Evolutionary conservation across 169 alveolate genomes (phyloP).

Genomic region (Eimeria necatrix): DNA sequence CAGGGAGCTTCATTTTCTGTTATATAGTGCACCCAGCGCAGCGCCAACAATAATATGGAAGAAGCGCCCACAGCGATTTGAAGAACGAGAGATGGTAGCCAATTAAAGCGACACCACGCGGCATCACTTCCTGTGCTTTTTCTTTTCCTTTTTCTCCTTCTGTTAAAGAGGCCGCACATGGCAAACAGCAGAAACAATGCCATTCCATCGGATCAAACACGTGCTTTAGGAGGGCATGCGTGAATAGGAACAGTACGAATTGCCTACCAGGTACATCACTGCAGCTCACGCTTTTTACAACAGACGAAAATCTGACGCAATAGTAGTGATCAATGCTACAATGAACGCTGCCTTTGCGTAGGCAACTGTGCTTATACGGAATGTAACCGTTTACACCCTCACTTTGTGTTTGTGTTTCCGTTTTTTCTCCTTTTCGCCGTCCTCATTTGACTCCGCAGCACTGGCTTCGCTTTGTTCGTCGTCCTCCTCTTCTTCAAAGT

Average conservation of each 20-base stretch:
- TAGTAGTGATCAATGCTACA: not conserved
- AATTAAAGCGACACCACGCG: not conserved
- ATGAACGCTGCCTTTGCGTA: not conserved
- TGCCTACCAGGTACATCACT: too few relatives aligned
- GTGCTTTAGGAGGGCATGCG: too few relatives aligned
- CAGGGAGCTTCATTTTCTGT: too few relatives aligned
- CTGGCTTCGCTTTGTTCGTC: conserved; percentile 74
- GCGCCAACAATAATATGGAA: too few relatives aligned
- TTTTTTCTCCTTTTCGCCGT: conserved; percentile 76
- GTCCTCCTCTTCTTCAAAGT: conserved; percentile 76
- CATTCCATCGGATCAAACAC: not conserved
- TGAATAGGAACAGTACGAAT: too few relatives aligned
- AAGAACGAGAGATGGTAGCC: too few relatives aligned
- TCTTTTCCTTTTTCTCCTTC: conserved; percentile 76
- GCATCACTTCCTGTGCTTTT: conserved; percentile 61
- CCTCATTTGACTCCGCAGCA: conserved; percentile 65
- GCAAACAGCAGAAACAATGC: not conserved
- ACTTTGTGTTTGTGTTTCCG: conserved; percentile 71
- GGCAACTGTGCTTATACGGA: not conserved
- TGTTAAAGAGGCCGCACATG: conserved; percentile 8
- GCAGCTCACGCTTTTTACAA: too few relatives aligned
- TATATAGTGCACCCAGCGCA: too few relatives aligned
- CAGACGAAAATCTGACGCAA: too few relatives aligned
- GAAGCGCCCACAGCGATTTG: too few relatives aligned
- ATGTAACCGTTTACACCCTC: not conserved